Evolutionary conservation across 2,329 filamentous ascomycete species (phyloP).

Genomic region (Arthrobotrys sinensis): DNA sequence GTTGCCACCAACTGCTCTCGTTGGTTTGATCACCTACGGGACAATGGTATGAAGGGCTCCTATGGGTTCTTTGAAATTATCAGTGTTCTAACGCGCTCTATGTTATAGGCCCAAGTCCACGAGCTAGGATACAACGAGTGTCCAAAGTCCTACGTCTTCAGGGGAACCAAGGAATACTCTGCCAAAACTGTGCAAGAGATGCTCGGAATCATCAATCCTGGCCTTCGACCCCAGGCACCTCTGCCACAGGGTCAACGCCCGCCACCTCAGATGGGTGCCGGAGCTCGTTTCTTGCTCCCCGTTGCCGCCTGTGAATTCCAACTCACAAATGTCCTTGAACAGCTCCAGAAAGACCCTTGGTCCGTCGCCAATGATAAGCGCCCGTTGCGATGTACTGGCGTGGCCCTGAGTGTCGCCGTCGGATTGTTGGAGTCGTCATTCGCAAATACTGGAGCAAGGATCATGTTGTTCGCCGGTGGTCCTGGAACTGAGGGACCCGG

Average conservation of each 20-base stretch:
- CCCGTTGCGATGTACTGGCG: slow-evolving; percentile 90
- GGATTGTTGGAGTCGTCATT: slow-evolving; percentile 94
- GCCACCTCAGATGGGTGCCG: slow-evolving; percentile 77
- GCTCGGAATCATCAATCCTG: slow-evolving; percentile 84
- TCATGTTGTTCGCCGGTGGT: slow-evolving; percentile 97
- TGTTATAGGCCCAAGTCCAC: slow-evolving; percentile 85
- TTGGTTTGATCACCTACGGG: slow-evolving; percentile 88
- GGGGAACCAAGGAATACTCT: slow-evolving; percentile 97
- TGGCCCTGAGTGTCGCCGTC: slow-evolving; percentile 94
- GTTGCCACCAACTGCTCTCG: slow-evolving; percentile 83
- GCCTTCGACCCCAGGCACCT: slow-evolving; percentile 81
- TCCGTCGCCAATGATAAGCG: slow-evolving; percentile 94
- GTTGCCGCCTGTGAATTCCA: slow-evolving; percentile 98
- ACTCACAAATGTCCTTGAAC: slow-evolving; percentile 94
- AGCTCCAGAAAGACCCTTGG: slow-evolving; percentile 97
- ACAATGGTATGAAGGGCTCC: slow-evolving; percentile 79
- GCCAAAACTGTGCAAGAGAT: slow-evolving; percentile 99
- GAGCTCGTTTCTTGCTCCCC: slow-evolving; percentile 90
- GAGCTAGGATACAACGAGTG: slow-evolving; percentile 98
- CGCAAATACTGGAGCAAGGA: slow-evolving; percentile 92
- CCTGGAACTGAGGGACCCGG: slow-evolving; percentile 96
- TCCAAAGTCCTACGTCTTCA: slow-evolving; percentile 98
- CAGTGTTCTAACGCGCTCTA: slow-evolving; percentile 29
- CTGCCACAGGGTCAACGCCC: slow-evolving; percentile 74
- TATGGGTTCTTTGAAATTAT: neutral